phyloP scores from a whole-genome alignment of 106 monocot species.

The Platanthera guangdongensis region DNA sequence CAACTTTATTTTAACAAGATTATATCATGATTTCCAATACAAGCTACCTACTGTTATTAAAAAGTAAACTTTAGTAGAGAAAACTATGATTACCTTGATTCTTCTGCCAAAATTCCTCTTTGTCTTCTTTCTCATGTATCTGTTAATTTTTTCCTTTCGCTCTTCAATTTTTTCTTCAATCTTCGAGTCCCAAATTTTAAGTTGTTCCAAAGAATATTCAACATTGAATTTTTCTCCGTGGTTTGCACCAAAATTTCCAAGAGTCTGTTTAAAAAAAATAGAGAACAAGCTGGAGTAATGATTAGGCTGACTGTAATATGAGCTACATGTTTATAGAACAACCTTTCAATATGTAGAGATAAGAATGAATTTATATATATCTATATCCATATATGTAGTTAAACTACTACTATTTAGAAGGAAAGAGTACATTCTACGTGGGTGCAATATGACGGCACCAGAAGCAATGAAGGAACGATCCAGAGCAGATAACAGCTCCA shows the following conservation, averaged over 20 bases:
- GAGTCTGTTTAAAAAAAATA: slow-evolving; percentile 29
- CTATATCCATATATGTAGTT: no score
- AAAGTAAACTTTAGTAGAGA: neutral
- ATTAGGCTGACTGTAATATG: no score
- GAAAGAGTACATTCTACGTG: no score
- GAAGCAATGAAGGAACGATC: no score
- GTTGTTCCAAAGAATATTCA: slow-evolving; percentile 24
- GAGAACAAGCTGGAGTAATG: neutral
- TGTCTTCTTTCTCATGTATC: slow-evolving; percentile 81
- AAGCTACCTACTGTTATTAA: neutral
- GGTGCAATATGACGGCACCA: no score
- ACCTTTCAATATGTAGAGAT: no score
- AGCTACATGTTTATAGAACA: no score
- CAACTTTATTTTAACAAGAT: no score
- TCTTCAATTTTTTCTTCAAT: slow-evolving; percentile 52
- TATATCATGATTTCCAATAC: neutral
- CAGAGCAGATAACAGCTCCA: no score
- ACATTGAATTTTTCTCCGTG: slow-evolving; percentile 10
- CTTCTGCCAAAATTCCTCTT: slow-evolving; percentile 85
- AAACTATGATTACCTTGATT: slow-evolving; percentile 56
- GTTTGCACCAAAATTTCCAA: slow-evolving; percentile 23
- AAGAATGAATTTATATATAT: no score
- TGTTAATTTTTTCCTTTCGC: slow-evolving; percentile 69
- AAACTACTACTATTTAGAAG: no score
- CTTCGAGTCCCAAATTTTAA: slow-evolving; percentile 17